These are phyloP conservation scores for Adenanthera pavonina DNA, from an alignment of 306 rosid species.

Conservation along the genomic window DNA sequence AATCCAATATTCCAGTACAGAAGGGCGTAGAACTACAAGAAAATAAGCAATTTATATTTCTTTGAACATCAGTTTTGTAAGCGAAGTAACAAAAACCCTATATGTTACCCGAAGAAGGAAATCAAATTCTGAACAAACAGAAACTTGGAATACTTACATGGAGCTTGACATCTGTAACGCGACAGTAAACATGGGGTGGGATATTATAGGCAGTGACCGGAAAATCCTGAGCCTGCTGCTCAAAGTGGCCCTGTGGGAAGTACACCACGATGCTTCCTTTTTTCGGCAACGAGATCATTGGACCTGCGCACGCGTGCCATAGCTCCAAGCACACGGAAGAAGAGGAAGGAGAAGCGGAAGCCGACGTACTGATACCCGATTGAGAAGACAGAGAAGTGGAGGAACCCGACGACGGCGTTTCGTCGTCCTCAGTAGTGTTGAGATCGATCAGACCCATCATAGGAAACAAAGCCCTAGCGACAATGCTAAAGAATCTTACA, in stretches of 20 bases:
- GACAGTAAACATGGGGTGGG: conserved; percentile 91
- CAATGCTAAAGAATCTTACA: conserved; percentile 38
- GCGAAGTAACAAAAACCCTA: conserved; percentile 36
- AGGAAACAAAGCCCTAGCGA: not conserved
- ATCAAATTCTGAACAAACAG: conserved; percentile 23
- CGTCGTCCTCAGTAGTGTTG: conserved; percentile 91
- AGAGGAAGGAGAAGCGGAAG: conserved; percentile 40
- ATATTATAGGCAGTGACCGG: conserved; percentile 65
- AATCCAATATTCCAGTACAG: conserved; percentile 11
- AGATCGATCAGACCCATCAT: conserved; percentile 94
- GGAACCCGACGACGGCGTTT: conserved; percentile 65
- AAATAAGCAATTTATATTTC: not conserved
- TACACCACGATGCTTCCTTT: conserved; percentile 87
- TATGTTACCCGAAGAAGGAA: conserved; percentile 22
- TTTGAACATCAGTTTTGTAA: conserved; percentile 21
- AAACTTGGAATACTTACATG: conserved; percentile 57
- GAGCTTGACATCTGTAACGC: conserved; percentile 91
- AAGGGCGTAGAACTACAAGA: not conserved
- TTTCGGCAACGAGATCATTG: conserved; percentile 85
- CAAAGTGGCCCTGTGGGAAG: conserved; percentile 92
- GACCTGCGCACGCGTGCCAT: conserved; percentile 99
- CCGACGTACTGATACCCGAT: conserved; percentile 54
- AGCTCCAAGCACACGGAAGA: conserved; percentile 88
- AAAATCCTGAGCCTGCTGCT: conserved; percentile 72
- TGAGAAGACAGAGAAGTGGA: conserved; percentile 58